Evolutionary conservation across 306 rosid genomes (phyloP), one percentile per base, ranked within the genome.

Genomic region (Cicer yamashitae): DNA sequence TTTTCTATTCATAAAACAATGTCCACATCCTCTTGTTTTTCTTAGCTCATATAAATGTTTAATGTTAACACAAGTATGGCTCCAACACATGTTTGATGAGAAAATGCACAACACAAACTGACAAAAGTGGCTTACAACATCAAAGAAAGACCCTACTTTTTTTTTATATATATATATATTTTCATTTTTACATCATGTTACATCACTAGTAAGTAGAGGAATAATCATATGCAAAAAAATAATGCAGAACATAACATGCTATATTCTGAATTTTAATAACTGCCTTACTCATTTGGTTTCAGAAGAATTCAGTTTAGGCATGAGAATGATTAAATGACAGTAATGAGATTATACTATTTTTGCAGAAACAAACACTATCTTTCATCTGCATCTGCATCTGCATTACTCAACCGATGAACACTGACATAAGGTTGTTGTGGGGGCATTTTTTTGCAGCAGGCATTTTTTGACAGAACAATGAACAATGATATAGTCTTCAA

Each of bases 371-470:
- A 60, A 74, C 59, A 64, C 44, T 20, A 40, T 45, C 73, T 75
- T 38, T 65, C 80, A 76, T 20, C 80, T 40, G 67, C 73, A 52
- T 76, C 64, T 38, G 52, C 73, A 76, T 20, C 80, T 40, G 67
- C 73, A 52, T 76, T 40, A 65, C n/a, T 76, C 73, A 76, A 76
- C 45, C 13, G 14, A 75, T 12, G 45, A 75, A 51, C 65, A 65
- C 75, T 40, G 48, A 37, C 30, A 58, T 68, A 69, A 43, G 81
- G 50, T 17, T 45, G 40, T 14, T 25, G 75, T 48, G 76, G 65
- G 65, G 51, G 14, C 11, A 37, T 4, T 69, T 73, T 61, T 3
- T 14, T 51, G 56, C 45, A 40, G 53, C 69, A 68, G 51, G 14
- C 11, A 37, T 4, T 69, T 73, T 61, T 3, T 14, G 20, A 34